Percentiles rank a stretch among this genome's conserved stretches.
Conservation (phyloP, 2,329 filamentous ascomycete species). For the Chrysoporthe deuterocubensis region DNA sequence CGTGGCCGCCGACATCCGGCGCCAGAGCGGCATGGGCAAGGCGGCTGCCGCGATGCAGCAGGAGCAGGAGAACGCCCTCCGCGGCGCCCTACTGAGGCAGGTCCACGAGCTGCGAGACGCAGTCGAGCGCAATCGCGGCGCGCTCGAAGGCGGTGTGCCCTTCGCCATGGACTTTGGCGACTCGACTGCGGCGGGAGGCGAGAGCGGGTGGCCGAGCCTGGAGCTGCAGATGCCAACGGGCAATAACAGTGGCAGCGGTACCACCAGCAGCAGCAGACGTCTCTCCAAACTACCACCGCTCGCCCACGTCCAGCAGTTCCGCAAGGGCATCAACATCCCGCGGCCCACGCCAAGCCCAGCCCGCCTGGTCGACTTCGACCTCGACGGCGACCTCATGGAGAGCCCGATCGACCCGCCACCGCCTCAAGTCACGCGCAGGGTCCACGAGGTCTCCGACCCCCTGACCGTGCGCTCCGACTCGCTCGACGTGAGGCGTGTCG, state of each 20-base stretch:
- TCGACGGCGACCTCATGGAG: constrained; percentile 33
- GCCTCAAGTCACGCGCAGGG: constrained; percentile 13
- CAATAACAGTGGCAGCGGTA: not conserved
- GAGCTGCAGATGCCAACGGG: constrained; percentile 31
- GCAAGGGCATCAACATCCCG: constrained; percentile 18
- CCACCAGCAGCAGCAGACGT: not conserved
- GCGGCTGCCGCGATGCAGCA: constrained; percentile 28
- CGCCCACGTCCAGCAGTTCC: constrained; percentile 28
- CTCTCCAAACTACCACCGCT: constrained; percentile 26
- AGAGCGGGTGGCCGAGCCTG: constrained; percentile 34
- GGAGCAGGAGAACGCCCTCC: constrained; percentile 32
- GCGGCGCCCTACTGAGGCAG: constrained; percentile 28
- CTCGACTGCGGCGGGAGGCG: constrained; percentile 31
- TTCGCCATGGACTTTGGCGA: constrained; percentile 35
- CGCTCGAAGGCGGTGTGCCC: constrained; percentile 34
- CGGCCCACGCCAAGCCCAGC: constrained; percentile 26
- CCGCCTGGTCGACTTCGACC: constrained; percentile 32
- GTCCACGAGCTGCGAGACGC: constrained; percentile 33
- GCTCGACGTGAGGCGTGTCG: constrained; percentile 3
- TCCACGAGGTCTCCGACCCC: constrained; percentile 17
- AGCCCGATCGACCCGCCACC: constrained; percentile 22
- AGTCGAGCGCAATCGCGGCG: constrained; percentile 34
- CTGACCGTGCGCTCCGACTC: constrained; percentile 18
- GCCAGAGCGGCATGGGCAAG: constrained; percentile 27
- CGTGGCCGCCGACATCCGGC: constrained; percentile 31